phyloP scores from a whole-genome alignment of 192 early-diverging fungal genomes.

The Umbelopsis sp. region DNA sequence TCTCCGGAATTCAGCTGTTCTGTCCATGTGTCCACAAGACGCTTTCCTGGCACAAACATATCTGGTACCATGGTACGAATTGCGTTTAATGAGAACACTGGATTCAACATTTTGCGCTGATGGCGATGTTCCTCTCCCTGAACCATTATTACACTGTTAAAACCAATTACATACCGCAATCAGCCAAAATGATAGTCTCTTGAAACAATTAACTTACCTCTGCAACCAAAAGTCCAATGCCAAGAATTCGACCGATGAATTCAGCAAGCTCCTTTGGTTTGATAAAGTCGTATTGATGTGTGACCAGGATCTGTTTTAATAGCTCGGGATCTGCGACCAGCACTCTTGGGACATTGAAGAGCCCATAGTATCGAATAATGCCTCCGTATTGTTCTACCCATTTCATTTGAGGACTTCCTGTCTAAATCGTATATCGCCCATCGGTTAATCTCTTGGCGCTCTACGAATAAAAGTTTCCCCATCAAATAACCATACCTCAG shows the following conservation, averaged over 20 bases:
- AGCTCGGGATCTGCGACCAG: slow-evolving; percentile 51
- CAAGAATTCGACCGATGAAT: slow-evolving; percentile 42
- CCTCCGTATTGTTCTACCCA: slow-evolving; percentile 57
- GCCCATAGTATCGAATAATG: slow-evolving; percentile 46
- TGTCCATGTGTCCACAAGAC: slow-evolving; percentile 42
- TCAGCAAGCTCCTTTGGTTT: slow-evolving; percentile 34
- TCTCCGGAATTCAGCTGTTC: slow-evolving; percentile 24
- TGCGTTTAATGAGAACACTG: slow-evolving; percentile 46
- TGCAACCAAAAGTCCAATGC: slow-evolving; percentile 50
- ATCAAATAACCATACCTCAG: slow-evolving; percentile 32
- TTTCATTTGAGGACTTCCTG: slow-evolving; percentile 40
- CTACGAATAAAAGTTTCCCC: no score
- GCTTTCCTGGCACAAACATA: slow-evolving; percentile 34
- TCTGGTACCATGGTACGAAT: slow-evolving; percentile 48
- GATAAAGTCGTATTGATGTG: slow-evolving; percentile 46
- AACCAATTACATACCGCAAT: not conserved
- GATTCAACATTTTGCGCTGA: slow-evolving; percentile 62
- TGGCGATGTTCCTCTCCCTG: slow-evolving; percentile 47
- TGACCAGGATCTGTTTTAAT: slow-evolving; percentile 46
- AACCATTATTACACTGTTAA: not conserved
- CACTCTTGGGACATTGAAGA: slow-evolving; percentile 42
- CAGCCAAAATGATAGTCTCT: not conserved
- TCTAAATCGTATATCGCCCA: not conserved
- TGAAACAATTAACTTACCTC: slow-evolving; percentile 31
- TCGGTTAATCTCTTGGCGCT: no score